Base-by-base conservation (phyloP, 2,329 filamentous ascomycete species). In the Neobulgaria alba region DNA sequence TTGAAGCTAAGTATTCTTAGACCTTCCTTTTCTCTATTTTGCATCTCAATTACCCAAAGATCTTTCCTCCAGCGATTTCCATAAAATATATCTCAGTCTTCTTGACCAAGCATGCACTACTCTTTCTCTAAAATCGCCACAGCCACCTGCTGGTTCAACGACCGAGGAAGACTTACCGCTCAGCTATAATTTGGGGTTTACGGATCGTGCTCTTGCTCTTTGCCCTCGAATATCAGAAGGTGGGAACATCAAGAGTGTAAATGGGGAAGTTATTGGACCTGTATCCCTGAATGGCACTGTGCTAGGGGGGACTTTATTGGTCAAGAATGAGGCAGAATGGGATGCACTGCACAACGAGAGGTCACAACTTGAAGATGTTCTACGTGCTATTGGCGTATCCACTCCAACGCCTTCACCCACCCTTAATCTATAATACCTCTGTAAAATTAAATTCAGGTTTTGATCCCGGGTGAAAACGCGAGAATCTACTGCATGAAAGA, bases 181-280 rank as follows among this genome's bases (percentile, higher is more conserved):
- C 35, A 79, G 75, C 58, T 82, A 82, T 57, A 82, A 81, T 54
- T 59, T 81, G 48, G 76, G 71, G 36, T 67, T 82, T 62, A 81
- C 77, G 15, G 62, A 63, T 43, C 60, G 59, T 12, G 63, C 61
- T 1, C 66, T 82, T 56, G 72, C 72, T 0, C 44, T 82, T 1
- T 69, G 70, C 45, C 77, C 77, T 1, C 64, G 77, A 2, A 49
- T 66, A 2, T 64, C 68, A 0, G 76, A 80, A 52, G 75, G 76
- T 0, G 57, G 57, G 1, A 50, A 53, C 12, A 54, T 58, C 10
- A 36, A 43, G 17, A 37, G 26, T 20, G 16, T 3, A 4, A 32
- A 43, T 15, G 50, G 48, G 4, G 33, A 14, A 51, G 63, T 21
- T 41, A 54, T 23, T 48, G 59, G 36, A 30, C 48, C 23, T 45